Evolutionary conservation across 768 basidiomycete genomes (phyloP).

Genomic region (Termitomyces sp.): DNA sequence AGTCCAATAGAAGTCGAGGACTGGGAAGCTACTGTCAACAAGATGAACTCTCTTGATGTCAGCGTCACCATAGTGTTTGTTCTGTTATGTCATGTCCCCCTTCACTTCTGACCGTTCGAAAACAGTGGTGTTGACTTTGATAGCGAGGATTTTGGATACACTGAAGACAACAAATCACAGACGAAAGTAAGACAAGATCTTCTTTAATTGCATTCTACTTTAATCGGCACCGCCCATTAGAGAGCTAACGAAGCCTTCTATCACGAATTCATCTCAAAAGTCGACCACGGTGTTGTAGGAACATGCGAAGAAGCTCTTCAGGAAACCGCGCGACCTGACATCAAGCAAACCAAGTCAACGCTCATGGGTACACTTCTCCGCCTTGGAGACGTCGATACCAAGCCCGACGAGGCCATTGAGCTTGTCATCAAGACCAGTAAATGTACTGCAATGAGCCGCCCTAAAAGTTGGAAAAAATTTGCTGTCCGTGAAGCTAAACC

Average conservation of each 20-base stretch:
- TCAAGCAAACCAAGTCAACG: conserved; percentile 63
- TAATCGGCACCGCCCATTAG: conserved; percentile 29
- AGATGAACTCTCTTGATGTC: conserved; percentile 57
- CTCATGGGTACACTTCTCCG: conserved; percentile 61
- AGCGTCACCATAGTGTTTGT: conserved; percentile 67
- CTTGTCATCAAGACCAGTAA: conserved; percentile 75
- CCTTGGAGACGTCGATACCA: conserved; percentile 68
- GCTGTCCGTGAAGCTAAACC: conserved; percentile 28
- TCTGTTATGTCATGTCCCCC: not conserved
- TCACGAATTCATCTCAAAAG: conserved; percentile 31
- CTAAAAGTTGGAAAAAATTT: conserved; percentile 80
- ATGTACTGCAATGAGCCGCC: conserved; percentile 63
- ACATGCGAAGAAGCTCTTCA: conserved; percentile 62
- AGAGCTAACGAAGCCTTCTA: conserved; percentile 74
- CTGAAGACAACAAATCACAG: conserved; percentile 61
- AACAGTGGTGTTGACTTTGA: conserved; percentile 85
- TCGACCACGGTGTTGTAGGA: conserved; percentile 51
- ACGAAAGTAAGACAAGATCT: conserved; percentile 55
- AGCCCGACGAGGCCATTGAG: conserved; percentile 67
- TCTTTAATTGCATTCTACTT: not conserved
- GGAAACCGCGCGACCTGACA: conserved; percentile 55
- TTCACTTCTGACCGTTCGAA: conserved; percentile 3
- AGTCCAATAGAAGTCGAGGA: conserved; percentile 66
- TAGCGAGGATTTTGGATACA: conserved; percentile 58
- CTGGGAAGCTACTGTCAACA: conserved; percentile 63